phyloP scores from a whole-genome alignment of 306 rosid genomes.

The Canavalia ensiformis region DNA sequence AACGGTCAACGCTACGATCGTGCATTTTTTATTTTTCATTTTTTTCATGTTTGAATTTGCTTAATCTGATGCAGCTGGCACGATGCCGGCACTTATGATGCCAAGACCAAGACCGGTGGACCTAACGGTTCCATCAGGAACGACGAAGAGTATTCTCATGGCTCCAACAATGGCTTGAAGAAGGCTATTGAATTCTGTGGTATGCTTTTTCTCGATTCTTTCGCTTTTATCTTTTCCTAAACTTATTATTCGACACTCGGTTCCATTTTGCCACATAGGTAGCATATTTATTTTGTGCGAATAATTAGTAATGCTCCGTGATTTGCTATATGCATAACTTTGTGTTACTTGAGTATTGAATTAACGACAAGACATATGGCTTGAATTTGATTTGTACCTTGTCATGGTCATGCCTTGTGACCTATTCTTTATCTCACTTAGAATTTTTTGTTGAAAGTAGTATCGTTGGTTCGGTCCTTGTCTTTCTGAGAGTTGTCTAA shows the following conservation, averaged over 20 bases:
- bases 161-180: slow-evolving; percentile 84
- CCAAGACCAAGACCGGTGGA: slow-evolving; percentile 79
- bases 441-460: background rate
- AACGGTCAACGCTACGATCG: slow-evolving; percentile 41
- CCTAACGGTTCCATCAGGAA: slow-evolving; percentile 91
- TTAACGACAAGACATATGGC: background rate
- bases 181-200: slow-evolving; percentile 92
- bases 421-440: background rate
- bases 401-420: background rate
- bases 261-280: slow-evolving; percentile 19
- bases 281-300: background rate
- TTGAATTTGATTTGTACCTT: slow-evolving; percentile 16
- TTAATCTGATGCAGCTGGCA: slow-evolving; percentile 73
- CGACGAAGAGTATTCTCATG: slow-evolving; percentile 86
- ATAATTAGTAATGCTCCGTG: background rate
- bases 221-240: background rate
- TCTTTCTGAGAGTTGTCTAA: slow-evolving; percentile 46
- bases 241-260: background rate
- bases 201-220: slow-evolving; percentile 13
- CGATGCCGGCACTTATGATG: slow-evolving; percentile 96
- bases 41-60: background rate
- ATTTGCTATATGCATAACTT: background rate
- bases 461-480: background rate
- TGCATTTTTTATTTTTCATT: background rate
- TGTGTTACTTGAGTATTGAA: slow-evolving; percentile 5